Percentiles rank a stretch among this genome's conserved stretches.
phyloP scores from a whole-genome alignment of 371 early-diverging fungal species.

The Rhizopus arrhizus region DNA sequence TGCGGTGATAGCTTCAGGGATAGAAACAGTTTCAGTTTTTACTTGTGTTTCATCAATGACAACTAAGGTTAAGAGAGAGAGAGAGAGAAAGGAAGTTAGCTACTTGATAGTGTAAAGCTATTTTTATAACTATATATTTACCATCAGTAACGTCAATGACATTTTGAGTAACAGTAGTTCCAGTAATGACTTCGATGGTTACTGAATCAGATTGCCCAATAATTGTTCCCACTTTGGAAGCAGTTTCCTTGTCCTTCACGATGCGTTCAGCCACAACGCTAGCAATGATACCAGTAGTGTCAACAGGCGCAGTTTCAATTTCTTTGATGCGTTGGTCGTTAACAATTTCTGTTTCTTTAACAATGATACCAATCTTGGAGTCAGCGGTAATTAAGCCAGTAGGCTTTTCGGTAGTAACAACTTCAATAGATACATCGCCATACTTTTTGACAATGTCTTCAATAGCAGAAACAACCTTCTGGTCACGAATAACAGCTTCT shows the following conservation, averaged over 20 bases:
- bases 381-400: not conserved
- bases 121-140: no score
- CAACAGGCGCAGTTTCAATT: not conserved
- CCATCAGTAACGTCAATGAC: no score
- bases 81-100: no score
- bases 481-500: no score
- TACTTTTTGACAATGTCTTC: conserved; percentile 20
- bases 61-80: no score
- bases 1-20: not conserved
- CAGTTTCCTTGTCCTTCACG: not conserved
- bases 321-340: not conserved
- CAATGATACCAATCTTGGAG: not conserved
- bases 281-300: not conserved
- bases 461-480: conserved; percentile 22
- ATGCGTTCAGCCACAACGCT: not conserved
- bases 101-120: no score
- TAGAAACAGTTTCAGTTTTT: not conserved
- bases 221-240: not conserved
- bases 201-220: not conserved
- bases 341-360: not conserved
- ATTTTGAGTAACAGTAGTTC: not conserved
- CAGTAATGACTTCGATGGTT: not conserved
- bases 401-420: not conserved
- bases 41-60: no score
- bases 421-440: no score